Evolutionary conservation across 768 basidiomycete genomes (phyloP).

Genomic region (Termitomyces sp.): DNA sequence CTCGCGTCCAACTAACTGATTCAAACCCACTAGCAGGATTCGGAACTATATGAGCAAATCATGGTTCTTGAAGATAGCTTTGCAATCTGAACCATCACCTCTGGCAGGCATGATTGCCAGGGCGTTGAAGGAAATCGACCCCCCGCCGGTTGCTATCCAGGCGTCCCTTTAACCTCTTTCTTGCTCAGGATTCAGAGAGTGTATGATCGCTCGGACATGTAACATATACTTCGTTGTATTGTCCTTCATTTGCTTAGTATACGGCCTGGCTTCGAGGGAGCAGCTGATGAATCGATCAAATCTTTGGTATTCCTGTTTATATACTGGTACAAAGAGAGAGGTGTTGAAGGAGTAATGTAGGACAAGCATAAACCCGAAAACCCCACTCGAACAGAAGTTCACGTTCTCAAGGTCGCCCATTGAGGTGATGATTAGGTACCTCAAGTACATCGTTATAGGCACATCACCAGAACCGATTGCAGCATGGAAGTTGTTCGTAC

Average conservation of each 20-base stretch:
- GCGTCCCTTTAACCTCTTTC: not conserved
- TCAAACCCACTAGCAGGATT: slow-evolving; percentile 44
- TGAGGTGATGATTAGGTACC: slow-evolving; percentile 53
- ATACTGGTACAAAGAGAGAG: not conserved
- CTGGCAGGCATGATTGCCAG: slow-evolving; percentile 46
- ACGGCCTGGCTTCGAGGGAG: too few species aligned
- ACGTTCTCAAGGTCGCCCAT: slow-evolving; percentile 41
- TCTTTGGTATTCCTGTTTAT: not conserved
- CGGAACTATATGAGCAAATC: slow-evolving; percentile 94
- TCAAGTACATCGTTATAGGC: slow-evolving; percentile 54
- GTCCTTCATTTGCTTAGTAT: too few species aligned
- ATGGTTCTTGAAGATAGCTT: slow-evolving; percentile 79
- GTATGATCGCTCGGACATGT: too few species aligned
- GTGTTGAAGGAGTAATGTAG: slow-evolving; percentile 22
- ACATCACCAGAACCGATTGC: slow-evolving; percentile 77
- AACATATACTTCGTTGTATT: too few species aligned
- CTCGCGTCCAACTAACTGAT: not conserved
- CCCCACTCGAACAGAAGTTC: slow-evolving; percentile 30
- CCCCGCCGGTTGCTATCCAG: not conserved
- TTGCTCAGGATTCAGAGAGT: too few species aligned
- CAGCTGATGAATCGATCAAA: not conserved
- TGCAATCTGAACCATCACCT: slow-evolving; percentile 50
- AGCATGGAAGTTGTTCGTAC: slow-evolving; percentile 51
- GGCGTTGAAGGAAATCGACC: slow-evolving; percentile 15
- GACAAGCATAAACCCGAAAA: slow-evolving; percentile 28